phyloP scores from a whole-genome alignment of 441 rosid species.

The Erysimum pusillum region DNA sequence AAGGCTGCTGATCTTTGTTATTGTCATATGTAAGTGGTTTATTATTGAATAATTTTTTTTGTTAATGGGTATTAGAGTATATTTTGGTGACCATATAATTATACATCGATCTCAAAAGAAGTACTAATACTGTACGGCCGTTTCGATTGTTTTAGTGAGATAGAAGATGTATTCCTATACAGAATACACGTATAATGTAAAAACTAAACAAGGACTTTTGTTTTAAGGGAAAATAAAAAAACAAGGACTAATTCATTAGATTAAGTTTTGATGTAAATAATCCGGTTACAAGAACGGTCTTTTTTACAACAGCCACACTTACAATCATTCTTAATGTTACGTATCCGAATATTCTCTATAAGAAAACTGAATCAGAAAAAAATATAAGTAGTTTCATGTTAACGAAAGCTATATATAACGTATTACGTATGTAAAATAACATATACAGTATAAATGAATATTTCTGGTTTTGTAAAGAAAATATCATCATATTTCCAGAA shows the following conservation, averaged over 20 bases:
- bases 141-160: not conserved
- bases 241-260: not conserved
- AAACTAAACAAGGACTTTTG: not conserved
- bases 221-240: not conserved
- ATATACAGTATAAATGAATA: not conserved
- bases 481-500: too few species aligned
- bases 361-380: slow-evolving; percentile 1
- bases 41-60: not conserved
- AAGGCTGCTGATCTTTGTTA: slow-evolving; percentile 30
- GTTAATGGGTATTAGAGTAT: not conserved
- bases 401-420: not conserved
- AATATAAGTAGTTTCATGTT: not conserved
- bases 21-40: slow-evolving; percentile 31
- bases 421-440: too few species aligned
- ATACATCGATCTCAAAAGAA: not conserved
- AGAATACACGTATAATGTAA: not conserved
- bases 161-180: slow-evolving; percentile 7
- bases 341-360: slow-evolving; percentile 13
- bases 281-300: not conserved
- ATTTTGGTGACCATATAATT: not conserved
- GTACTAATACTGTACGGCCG: not conserved
- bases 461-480: too few species aligned
- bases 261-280: not conserved
- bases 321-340: not conserved
- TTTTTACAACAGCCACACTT: not conserved